These are phyloP conservation scores for Beauveria asiatica DNA, from an alignment of 2,329 filamentous ascomycete species.

Conservation along the genomic window DNA sequence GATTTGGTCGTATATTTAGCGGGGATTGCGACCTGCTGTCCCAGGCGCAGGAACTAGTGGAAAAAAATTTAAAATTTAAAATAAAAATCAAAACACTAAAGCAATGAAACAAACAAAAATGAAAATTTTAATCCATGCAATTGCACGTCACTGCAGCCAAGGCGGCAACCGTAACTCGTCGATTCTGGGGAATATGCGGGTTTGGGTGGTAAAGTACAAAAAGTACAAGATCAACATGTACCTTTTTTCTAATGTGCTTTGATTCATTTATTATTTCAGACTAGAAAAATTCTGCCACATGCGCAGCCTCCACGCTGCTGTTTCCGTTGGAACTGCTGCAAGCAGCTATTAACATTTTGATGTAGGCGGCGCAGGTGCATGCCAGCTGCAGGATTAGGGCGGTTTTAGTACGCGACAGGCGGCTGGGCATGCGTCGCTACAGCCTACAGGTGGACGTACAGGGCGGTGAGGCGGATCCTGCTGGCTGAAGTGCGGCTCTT, in stretches of 20 bases:
- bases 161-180: conserved; percentile 4
- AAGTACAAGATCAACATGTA: conserved; percentile 4
- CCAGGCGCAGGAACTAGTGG: neutral
- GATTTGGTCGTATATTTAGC: neutral
- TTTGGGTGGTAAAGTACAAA: conserved; percentile 6
- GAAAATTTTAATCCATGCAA: conserved; percentile 11
- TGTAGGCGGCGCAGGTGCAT: neutral
- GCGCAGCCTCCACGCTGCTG: neutral
- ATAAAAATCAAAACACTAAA: neutral
- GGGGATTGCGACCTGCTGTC: neutral
- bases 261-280: too few species aligned
- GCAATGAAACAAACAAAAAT: neutral
- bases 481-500: conserved; percentile 10
- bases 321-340: neutral
- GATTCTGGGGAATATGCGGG: conserved; percentile 11
- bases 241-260: neutral
- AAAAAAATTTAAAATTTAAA: neutral
- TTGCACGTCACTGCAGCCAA: conserved; percentile 6
- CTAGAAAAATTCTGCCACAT: conserved; percentile 3
- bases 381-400: neutral
- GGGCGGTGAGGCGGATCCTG: conserved; percentile 10
- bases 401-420: neutral
- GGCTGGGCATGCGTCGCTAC: neutral
- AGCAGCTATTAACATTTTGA: neutral
- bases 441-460: neutral